Evolutionary conservation across 768 basidiomycete genomes (phyloP).

Genomic region (Rhizopogon sp.): DNA sequence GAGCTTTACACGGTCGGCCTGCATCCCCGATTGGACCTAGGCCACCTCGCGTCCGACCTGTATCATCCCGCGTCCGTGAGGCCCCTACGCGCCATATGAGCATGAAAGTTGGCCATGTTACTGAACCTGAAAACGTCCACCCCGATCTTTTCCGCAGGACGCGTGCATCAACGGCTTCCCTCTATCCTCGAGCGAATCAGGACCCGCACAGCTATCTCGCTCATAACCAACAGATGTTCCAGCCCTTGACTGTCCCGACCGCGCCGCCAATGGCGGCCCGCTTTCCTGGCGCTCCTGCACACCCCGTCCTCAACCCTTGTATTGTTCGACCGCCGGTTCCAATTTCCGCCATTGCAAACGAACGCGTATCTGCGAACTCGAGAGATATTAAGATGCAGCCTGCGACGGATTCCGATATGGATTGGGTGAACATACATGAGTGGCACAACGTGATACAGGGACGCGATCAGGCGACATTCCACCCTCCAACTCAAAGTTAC

Average conservation of each 20-base stretch:
- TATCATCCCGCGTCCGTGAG: constrained; percentile 23
- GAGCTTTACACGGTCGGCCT: constrained; percentile 35
- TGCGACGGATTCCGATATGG: constrained; percentile 41
- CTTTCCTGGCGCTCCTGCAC: constrained; percentile 12
- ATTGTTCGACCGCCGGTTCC: constrained; percentile 13
- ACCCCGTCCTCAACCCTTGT: constrained; percentile 9
- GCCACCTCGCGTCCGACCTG: constrained; percentile 25
- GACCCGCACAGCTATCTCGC: constrained; percentile 28
- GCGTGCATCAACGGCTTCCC: constrained; percentile 25
- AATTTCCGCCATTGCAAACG: neutral
- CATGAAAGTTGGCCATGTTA: constrained; percentile 20
- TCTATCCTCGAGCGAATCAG: constrained; percentile 17
- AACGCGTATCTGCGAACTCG: neutral
- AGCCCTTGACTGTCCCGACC: constrained; percentile 23
- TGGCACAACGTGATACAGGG: constrained; percentile 14
- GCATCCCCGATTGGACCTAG: constrained; percentile 51
- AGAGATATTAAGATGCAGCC: constrained; percentile 23
- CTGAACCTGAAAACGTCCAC: constrained; percentile 11
- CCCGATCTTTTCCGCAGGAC: constrained; percentile 17
- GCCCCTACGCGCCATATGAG: constrained; percentile 27
- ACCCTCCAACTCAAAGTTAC: constrained; percentile 18
- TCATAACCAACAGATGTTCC: constrained; percentile 27
- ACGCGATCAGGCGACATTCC: constrained; percentile 4
- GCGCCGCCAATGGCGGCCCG: constrained; percentile 13
- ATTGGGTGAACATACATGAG: constrained; percentile 38